phyloP scores from a whole-genome alignment of 2,329 filamentous ascomycete genomes.

The Curvularia verruculosa region DNA sequence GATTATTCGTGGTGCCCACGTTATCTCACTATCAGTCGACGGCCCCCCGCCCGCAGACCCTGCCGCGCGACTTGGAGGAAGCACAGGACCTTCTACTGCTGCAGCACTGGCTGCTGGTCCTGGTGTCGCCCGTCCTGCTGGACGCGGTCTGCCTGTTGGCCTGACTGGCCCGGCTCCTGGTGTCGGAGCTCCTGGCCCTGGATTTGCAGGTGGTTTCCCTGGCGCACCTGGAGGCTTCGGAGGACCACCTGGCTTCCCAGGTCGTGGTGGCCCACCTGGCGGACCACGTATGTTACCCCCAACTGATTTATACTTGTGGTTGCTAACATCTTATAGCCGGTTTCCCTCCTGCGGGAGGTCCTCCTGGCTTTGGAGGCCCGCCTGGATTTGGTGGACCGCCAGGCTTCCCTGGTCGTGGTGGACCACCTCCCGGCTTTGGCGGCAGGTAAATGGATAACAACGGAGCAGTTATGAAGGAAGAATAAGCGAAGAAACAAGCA shows the following conservation, averaged over 20 bases:
- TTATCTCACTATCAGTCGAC: slow-evolving; percentile 93
- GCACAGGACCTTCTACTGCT: slow-evolving; percentile 68
- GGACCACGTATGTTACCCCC: slow-evolving; percentile 42
- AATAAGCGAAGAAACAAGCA: slow-evolving; percentile 6
- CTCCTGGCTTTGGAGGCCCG: slow-evolving; percentile 50
- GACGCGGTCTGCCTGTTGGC: slow-evolving; percentile 81
- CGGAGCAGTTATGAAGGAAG: slow-evolving; percentile 3
- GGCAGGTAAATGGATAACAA: slow-evolving; percentile 27
- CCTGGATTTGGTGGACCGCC: slow-evolving; percentile 34
- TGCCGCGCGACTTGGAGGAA: slow-evolving; percentile 81
- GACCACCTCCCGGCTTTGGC: slow-evolving; percentile 37
- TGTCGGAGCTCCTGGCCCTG: slow-evolving; percentile 77
- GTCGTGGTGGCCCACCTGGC: slow-evolving; percentile 49
- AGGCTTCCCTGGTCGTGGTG: slow-evolving; percentile 35
- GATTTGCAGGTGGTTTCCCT: slow-evolving; percentile 55
- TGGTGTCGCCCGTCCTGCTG: slow-evolving; percentile 88
- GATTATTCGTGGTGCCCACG: slow-evolving; percentile 92
- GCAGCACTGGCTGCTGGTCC: slow-evolving; percentile 74
- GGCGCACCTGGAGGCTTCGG: slow-evolving; percentile 47
- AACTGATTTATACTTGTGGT: not conserved
- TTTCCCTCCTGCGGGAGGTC: slow-evolving; percentile 58
- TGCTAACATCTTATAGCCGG: slow-evolving; percentile 41
- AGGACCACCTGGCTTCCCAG: slow-evolving; percentile 42
- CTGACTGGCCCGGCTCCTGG: slow-evolving; percentile 88
- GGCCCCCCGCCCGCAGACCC: slow-evolving; percentile 95